Percentiles rank a stretch among this genome's conserved stretches.
These are phyloP conservation scores for Entomortierella chlamydospora DNA, from an alignment of 192 early-diverging fungal species.

Conservation along the genomic window DNA sequence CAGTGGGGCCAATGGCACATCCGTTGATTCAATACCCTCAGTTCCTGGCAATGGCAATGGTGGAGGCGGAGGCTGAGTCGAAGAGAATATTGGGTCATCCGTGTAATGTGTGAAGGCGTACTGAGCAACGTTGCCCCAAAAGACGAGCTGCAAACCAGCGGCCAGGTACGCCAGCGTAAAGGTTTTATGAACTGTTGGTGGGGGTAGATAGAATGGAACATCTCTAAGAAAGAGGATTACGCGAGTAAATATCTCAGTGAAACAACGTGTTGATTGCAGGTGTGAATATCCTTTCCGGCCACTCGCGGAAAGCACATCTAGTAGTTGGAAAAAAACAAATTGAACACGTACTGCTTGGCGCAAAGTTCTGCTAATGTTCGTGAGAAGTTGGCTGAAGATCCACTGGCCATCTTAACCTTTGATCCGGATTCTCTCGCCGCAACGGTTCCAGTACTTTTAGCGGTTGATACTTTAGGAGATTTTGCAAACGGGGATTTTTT, in stretches of 20 bases:
- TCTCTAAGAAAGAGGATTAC: constrained; percentile 9
- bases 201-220: constrained; percentile 37
- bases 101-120: constrained; percentile 53
- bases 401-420: background rate
- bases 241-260: too few relatives aligned
- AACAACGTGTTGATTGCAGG: too few relatives aligned
- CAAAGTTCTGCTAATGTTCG: constrained; percentile 39
- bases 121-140: constrained; percentile 50
- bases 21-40: constrained; percentile 34
- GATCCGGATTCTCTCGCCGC: constrained; percentile 10
- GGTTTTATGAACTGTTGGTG: constrained; percentile 38
- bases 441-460: background rate
- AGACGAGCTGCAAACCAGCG: constrained; percentile 45
- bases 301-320: too few relatives aligned
- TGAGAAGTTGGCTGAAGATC: constrained; percentile 22
- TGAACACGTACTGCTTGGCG: constrained; percentile 37
- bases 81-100: constrained; percentile 44
- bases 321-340: background rate
- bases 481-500: constrained; percentile 37
- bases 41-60: constrained; percentile 41
- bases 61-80: constrained; percentile 22
- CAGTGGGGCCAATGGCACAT: constrained; percentile 38
- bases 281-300: too few relatives aligned
- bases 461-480: background rate
- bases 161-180: constrained; percentile 48